Evolutionary conservation across 1,284 basidiomycete genomes (phyloP), one percentile per base, ranked within the genome.

Genomic region (Exobasidium rhododendri): DNA sequence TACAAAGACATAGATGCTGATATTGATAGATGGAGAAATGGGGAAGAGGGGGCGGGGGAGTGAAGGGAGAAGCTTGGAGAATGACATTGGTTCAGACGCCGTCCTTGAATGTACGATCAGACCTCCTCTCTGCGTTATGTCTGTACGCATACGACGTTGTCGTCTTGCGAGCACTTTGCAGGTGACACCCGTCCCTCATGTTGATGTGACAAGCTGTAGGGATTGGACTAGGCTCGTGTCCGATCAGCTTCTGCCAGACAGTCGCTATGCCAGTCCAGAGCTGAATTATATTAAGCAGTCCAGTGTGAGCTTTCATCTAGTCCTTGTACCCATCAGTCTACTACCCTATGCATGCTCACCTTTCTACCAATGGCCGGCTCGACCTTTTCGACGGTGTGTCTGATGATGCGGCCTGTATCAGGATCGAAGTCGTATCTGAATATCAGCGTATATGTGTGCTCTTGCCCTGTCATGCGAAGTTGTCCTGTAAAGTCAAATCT

Each of bases 381-480:
- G 50, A 79, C 75, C 35, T 72, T 67, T 60, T 78, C 75, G 17
- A 79, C 75, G 22, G 62, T 54, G 52, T 79, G 77, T 20, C 65
- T 59, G 10, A 54, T 62, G 29, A 79, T 71, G 56, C 62, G 73
- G 4, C 76, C 77, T 11, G 75, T 73, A 0, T 29, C 30, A 4
- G 31, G 65, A 51, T 78, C 75, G 49, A 78, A 73, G 0, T 66
- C 66, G 61, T 79, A 79, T 55, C 67, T 60, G 59, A 76, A 79
- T 30, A 79, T 59, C 57, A 77, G 66, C 10, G 73, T 74, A 49
- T 77, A 79, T 22, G 70, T 68, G 50, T 78, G 76, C 22, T 65
- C 61, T 40, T 67, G 54, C 0, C 68, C 66, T 3, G 69, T 64
- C 2, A 79, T 62, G 0, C 77, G 64, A n/a, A 64, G 64, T 28